Base-by-base conservation (phyloP, 1,284 basidiomycete genomes). In the Pyrrhoderma noxium region DNA sequence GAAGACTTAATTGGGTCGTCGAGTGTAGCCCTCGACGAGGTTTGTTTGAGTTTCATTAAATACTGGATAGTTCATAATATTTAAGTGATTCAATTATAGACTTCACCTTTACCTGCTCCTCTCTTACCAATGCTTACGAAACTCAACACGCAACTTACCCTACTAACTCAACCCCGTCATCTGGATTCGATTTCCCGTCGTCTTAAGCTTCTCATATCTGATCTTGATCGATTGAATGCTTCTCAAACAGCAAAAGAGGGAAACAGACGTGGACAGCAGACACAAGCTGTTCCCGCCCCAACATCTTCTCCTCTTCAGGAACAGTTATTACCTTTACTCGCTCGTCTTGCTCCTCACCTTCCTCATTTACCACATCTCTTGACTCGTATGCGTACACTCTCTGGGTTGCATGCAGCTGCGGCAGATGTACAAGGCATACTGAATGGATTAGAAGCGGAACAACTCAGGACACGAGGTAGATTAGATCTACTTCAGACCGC, bases 171-270 rank as follows among this genome's bases (percentile, higher is more conserved):
- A 70, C 95, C 96, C 0, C 83, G 93, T 4, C 94, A 99, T 64
- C 85, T 99, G 36, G 95, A 99, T 66, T 88, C 92, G n/a, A 89
- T 98, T 57, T 93, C 93, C 1, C 81, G 94, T 14, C 84, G 95
- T 7, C 81, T 98, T 58, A 99, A 98, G 62, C 73, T 97, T 8
- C 80, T 98, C 14, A 77, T 95, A 7, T 87, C 92, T 0, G 95
- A 99, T 65, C 79, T 99, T 51, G 95, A 98, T 55, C 82, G 93
- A 16, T 80, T 85, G 0, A 83, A 87, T 41, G 52, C 42, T 46
- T 51, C 40, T 58, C 59, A 9, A 55, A 61, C 25, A 58, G 39
- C 48, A 35, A 57, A 27, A 46, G 54, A 22, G 44, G 57, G 47
- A 61, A 49, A 52, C 58, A 25, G 53, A 57, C 58, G 61, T 62